A percentile compares a stretch with the other conserved stretches of the same genome.
phyloP scores from a whole-genome alignment of 345 rosid genomes.

The Ceriops decandra region DNA sequence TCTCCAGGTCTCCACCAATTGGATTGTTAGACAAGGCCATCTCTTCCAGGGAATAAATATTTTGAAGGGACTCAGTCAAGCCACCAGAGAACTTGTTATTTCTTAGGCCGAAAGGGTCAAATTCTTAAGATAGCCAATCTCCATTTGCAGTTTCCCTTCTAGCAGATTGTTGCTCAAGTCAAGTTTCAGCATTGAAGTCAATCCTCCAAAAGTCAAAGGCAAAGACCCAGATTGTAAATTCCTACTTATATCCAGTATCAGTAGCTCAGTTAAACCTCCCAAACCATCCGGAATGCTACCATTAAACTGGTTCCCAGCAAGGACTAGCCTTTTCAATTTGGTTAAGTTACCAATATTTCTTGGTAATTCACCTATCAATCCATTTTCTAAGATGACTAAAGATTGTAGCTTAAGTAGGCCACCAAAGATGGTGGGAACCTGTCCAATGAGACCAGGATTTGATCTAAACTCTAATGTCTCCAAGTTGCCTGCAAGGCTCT shows the following conservation, averaged over 20 bases:
- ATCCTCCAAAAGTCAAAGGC: slow-evolving; percentile 51
- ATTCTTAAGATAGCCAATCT: slow-evolving; percentile 49
- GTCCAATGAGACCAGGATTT: slow-evolving; percentile 73
- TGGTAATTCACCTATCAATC: slow-evolving; percentile 54
- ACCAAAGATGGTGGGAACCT: slow-evolving; percentile 52
- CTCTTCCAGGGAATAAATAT: slow-evolving; percentile 59
- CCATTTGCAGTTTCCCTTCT: slow-evolving; percentile 48
- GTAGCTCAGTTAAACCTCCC: slow-evolving; percentile 44
- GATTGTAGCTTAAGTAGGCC: slow-evolving; percentile 60
- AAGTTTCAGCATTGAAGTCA: slow-evolving; percentile 72
- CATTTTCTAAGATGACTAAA: slow-evolving; percentile 65
- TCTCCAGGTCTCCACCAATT: slow-evolving; percentile 48
- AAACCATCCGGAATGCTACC: slow-evolving; percentile 57
- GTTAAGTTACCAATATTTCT: slow-evolving; percentile 43
- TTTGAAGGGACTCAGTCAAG: slow-evolving; percentile 46
- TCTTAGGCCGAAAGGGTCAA: slow-evolving; percentile 68
- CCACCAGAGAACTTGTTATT: slow-evolving; percentile 75
- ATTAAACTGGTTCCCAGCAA: slow-evolving; percentile 57
- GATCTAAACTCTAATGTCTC: slow-evolving; percentile 73
- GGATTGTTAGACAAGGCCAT: slow-evolving; percentile 61
- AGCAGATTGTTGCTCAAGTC: slow-evolving; percentile 71
- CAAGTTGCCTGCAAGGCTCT: slow-evolving; percentile 45
- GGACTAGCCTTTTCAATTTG: slow-evolving; percentile 60
- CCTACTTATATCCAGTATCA: slow-evolving; percentile 76
- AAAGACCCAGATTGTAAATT: slow-evolving; percentile 62